These are phyloP conservation scores for Backusella circina DNA, from an alignment of 192 early-diverging fungal species.

Conservation along the genomic window DNA sequence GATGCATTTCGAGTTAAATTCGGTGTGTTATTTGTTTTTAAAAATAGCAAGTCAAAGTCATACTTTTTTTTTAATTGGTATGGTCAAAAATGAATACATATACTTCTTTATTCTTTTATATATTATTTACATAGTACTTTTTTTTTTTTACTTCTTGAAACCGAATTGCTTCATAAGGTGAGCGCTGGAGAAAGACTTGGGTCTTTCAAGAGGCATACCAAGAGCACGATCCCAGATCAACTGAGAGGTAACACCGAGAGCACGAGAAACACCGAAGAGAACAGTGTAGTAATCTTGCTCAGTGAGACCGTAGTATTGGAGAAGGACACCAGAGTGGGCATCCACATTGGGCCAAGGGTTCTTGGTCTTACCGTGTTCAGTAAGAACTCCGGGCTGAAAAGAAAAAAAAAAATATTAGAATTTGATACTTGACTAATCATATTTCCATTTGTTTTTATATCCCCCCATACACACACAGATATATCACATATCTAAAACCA, in stretches of 20 bases:
- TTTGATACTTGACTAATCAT: neutral
- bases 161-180: neutral
- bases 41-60: no score
- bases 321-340: conserved; percentile 96
- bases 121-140: neutral
- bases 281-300: conserved; percentile 99
- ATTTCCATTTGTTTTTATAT: neutral
- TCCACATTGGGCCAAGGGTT: conserved; percentile 99
- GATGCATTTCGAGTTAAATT: no score
- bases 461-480: no score
- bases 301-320: conserved; percentile 93
- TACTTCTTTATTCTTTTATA: neutral
- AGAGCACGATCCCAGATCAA: conserved; percentile 98
- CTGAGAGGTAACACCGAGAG: conserved; percentile 91
- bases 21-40: no score
- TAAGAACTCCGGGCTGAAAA: conserved; percentile 76
- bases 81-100: neutral
- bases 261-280: conserved; percentile 97
- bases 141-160: neutral
- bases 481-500: neutral
- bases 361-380: conserved; percentile 99
- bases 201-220: conserved; percentile 66
- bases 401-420: neutral
- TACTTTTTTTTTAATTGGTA: neutral
- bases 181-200: neutral